These are phyloP conservation scores for Hyaloscypha hepaticicola DNA, from an alignment of 495 filamentous ascomycete genomes.

Conservation along the genomic window DNA sequence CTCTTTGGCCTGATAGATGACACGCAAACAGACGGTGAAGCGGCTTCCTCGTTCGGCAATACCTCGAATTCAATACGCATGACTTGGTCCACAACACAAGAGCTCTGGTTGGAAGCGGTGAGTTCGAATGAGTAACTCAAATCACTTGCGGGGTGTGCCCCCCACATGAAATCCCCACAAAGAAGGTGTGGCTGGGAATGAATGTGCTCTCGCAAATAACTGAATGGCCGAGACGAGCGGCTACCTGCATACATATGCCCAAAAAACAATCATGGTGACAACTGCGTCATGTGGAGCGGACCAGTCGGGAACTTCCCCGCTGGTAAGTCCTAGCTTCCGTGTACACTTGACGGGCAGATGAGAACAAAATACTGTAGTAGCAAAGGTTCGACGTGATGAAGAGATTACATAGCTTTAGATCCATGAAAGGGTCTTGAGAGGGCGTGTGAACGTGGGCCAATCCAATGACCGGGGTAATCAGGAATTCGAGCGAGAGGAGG, in stretches of 20 bases:
- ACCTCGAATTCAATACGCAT: background rate
- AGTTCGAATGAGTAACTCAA: background rate
- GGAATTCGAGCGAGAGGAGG: background rate
- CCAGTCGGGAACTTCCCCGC: slow-evolving; percentile 9
- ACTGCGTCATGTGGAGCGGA: background rate
- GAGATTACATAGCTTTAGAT: background rate
- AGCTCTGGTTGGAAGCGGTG: background rate
- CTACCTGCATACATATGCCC: background rate
- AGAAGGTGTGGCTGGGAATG: background rate
- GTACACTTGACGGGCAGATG: background rate
- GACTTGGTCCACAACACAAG: background rate
- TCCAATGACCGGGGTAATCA: background rate
- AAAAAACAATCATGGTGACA: background rate
- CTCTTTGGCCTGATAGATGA: background rate
- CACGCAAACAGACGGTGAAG: background rate
- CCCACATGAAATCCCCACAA: background rate
- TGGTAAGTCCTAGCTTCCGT: background rate
- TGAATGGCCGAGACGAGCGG: background rate
- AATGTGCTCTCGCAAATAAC: background rate
- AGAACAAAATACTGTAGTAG: background rate
- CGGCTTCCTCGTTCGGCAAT: background rate
- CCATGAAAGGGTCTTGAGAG: background rate
- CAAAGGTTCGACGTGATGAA: background rate
- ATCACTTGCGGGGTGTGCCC: background rate
- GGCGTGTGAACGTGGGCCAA: background rate